Evolutionary conservation across 495 filamentous ascomycete genomes (phyloP), one percentile per base, ranked within the genome.

Genomic region (Talaromyces stipitatus): DNA sequence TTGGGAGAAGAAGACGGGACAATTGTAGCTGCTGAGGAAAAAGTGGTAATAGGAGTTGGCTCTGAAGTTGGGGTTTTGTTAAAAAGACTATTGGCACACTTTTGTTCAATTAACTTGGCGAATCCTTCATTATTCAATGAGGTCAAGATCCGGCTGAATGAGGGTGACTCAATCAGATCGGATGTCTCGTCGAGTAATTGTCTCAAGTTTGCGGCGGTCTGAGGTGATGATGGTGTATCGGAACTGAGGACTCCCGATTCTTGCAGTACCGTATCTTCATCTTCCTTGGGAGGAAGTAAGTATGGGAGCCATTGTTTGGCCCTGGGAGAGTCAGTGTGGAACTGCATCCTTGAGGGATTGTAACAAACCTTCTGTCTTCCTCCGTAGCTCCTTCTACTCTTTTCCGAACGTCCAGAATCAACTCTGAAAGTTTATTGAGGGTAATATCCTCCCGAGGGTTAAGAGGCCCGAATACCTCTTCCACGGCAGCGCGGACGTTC

Each of bases 181-280:
- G 94, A 87, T 9, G 94, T 97, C 72, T 97, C 94, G 64, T 97
- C 91, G 1, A 98, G 77, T n/a, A 99, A 81, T 53, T 88, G 85
- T 50, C 92, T 88, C 61, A 97, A 82, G 46, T 81, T 77, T 11
- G 79, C 67, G 7, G 78, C 69, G 14, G 74, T 76, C 47, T 76
- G 67, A 12, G 73, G 69, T 6, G 69, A 71, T 22, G 72, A 62
- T 4, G 67, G 68, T 20, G 73, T 66, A 2, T 77, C 70, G 11
- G 87, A 76, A 3, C 79, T 78, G 28, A 86, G 68, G 54, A 92
- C 86, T 45, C 89, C 90, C 0, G 90, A 91, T 71, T 96, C 89
- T 33, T 79, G 83, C 20, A 99, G 80, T 36, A 98, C 87, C 56
- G 81, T 82, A 3, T 84, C 79, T 67, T 99, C 94, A 62, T 92